A percentile compares a stretch with the other conserved stretches of the same genome.
phyloP scores from a whole-genome alignment of 2,329 filamentous ascomycete genomes.

The Colletotrichum sp. region DNA sequence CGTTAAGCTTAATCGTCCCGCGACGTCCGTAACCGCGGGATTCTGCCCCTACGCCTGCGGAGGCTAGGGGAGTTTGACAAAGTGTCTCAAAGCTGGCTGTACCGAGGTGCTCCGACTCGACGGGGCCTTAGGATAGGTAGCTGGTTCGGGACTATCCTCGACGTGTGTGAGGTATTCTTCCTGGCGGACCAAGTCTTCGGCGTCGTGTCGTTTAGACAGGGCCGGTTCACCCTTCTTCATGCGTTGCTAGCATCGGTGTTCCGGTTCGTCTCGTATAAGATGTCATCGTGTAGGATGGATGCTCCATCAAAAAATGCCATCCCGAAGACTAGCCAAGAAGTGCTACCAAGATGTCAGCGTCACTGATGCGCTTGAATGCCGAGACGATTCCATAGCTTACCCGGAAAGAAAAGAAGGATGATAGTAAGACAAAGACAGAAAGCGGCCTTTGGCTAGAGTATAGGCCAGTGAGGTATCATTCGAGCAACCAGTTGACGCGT shows the following conservation, averaged over 20 bases:
- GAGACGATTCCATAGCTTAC: background rate
- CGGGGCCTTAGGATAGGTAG: background rate
- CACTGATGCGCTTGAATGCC: background rate
- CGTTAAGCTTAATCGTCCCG: background rate
- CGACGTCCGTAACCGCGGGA: background rate
- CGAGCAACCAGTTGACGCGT: too few species aligned
- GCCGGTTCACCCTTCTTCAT: background rate
- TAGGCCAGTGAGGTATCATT: too few species aligned
- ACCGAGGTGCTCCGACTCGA: background rate
- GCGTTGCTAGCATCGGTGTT: background rate
- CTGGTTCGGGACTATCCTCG: background rate
- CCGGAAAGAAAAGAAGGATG: background rate
- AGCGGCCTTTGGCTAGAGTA: background rate
- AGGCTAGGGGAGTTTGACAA: background rate
- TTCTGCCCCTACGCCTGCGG: background rate
- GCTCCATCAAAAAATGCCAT: background rate
- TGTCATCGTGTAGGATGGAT: background rate
- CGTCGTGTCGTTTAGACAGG: background rate
- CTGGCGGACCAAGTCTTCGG: background rate
- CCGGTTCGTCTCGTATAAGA: background rate
- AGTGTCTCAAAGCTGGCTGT: accelerated
- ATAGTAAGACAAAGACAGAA: background rate
- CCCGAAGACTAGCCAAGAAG: background rate
- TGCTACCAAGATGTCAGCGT: background rate
- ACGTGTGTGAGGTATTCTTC: background rate